A percentile compares a stretch with the other conserved stretches of the same genome.
These are phyloP conservation scores for Fusarium austroafricanum DNA, from an alignment of 2,329 filamentous ascomycete genomes.

Conservation along the genomic window DNA sequence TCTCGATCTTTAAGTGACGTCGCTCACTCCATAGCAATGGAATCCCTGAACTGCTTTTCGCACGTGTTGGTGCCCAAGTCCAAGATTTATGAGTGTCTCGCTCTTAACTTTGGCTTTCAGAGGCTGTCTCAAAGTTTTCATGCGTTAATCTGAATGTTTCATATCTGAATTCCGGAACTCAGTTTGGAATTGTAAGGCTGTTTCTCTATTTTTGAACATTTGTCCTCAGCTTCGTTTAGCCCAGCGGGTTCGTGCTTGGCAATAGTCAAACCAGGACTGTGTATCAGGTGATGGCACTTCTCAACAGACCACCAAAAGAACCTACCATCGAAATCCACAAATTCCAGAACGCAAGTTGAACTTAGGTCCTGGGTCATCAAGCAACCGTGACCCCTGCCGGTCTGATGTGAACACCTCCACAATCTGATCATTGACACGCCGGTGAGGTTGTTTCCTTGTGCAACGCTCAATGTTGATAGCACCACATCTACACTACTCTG, in stretches of 20 bases:
- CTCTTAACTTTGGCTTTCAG: constrained; percentile 28
- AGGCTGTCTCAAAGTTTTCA: constrained; percentile 21
- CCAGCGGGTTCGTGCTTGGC: constrained; percentile 18
- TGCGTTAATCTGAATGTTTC: constrained; percentile 19
- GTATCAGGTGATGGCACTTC: constrained; percentile 26
- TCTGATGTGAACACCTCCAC: constrained; percentile 38
- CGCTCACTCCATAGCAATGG: constrained; percentile 16
- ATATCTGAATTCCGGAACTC: constrained; percentile 5
- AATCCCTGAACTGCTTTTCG: constrained; percentile 5
- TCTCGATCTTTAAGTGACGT: constrained; percentile 36
- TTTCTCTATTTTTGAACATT: constrained; percentile 1
- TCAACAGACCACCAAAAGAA: constrained; percentile 33
- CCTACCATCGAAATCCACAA: constrained; percentile 25
- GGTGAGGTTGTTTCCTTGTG: constrained; percentile 16
- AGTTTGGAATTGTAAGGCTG: constrained; percentile 2
- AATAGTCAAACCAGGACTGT: constrained; percentile 8
- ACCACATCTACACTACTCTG: constrained; percentile 25
- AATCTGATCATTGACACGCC: constrained; percentile 24
- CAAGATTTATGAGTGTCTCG: constrained; percentile 25
- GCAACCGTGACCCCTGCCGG: constrained; percentile 25
- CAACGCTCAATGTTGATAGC: constrained; percentile 28
- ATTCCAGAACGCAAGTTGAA: constrained; percentile 43
- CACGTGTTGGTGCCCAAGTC: constrained; percentile 22
- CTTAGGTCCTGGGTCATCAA: constrained; percentile 15
- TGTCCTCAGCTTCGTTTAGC: constrained; percentile 4